A percentile compares a stretch with the other conserved stretches of the same genome.
Conservation (phyloP, 129 eudicot species). For the Centrapalus pauciflorus region DNA sequence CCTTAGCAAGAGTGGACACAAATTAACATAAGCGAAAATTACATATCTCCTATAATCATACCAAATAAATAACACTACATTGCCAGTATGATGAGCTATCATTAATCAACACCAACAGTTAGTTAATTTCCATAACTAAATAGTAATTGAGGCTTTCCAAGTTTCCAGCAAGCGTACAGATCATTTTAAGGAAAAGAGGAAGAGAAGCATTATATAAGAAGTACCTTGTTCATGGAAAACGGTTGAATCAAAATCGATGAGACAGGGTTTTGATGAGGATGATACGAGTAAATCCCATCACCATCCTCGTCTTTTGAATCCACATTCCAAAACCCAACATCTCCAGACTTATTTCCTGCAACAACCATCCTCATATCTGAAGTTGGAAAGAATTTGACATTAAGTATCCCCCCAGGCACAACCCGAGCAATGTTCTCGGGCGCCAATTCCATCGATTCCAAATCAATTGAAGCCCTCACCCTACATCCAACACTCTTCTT, state of each 20-base stretch:
- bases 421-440: constrained; percentile 63
- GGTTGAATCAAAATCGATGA: constrained; percentile 61
- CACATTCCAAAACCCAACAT: constrained; percentile 83
- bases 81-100: no score
- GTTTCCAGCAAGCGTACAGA: neutral
- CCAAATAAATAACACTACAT: no score
- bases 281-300: constrained; percentile 59
- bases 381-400: constrained; percentile 60
- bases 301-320: constrained; percentile 42
- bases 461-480: constrained; percentile 40
- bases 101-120: no score
- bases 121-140: no score
- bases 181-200: neutral
- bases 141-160: no score
- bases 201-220: neutral
- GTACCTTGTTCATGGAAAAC: constrained; percentile 67
- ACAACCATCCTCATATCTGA: constrained; percentile 51
- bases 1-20: neutral
- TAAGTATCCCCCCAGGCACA: constrained; percentile 56
- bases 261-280: constrained; percentile 62
- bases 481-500: neutral
- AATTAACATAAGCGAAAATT: no score
- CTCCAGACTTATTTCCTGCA: constrained; percentile 72
- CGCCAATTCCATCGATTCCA: constrained; percentile 48
- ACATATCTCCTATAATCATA: no score